Base-by-base conservation (phyloP, 352 stramenopile genomes). In the Globisporangium cederbergense region DNA sequence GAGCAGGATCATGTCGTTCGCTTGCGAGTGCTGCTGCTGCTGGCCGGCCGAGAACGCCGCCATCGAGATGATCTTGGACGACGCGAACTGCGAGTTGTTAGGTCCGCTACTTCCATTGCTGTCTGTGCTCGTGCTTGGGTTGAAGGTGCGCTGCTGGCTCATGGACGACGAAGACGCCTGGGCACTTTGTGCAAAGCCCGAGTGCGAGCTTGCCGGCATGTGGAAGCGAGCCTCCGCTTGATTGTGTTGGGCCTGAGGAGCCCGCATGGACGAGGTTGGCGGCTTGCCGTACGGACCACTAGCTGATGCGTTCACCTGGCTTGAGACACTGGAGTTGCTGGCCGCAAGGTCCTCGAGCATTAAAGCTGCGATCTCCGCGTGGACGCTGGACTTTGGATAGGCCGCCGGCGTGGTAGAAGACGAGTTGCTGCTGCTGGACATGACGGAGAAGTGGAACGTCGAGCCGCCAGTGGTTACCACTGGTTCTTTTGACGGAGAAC, bases 1-100 rank as follows among this genome's bases (percentile, higher is more conserved):
- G 25, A 78, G 64, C 50, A 75, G 56, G 43, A 81, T 75, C 69
- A 75, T 75, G 52, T 75, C 69, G 62, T 65, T 68, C 18, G 54
- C 40, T 9, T 32, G 22, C 50, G 55, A 34, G 3, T 50, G 60
- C 16, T 30, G 34, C 16, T 52, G 30, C 47, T 67, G 47, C 9
- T 49, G 36, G 30, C 58, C 60, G 7, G 47, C 50, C 11, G 25
- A 36, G 2, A 57, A 46, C 28, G 49, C 32, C 11, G 54, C 42
- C 10, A 59, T 53, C 30, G 64, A 70, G 59, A 67, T 67, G 52
- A 58, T 69, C 43, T 67, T 70, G 3, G 40, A 68, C 20, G 71
- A 51, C 10, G 60, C n/a, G 38, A 52, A 57, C 25, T 30, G 58
- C 49, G 38, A 38, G 36, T 42, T 42, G 36, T 28, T 28, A 28